phyloP scores from a whole-genome alignment of 2,329 filamentous ascomycete species.

The Alternaria longipes region DNA sequence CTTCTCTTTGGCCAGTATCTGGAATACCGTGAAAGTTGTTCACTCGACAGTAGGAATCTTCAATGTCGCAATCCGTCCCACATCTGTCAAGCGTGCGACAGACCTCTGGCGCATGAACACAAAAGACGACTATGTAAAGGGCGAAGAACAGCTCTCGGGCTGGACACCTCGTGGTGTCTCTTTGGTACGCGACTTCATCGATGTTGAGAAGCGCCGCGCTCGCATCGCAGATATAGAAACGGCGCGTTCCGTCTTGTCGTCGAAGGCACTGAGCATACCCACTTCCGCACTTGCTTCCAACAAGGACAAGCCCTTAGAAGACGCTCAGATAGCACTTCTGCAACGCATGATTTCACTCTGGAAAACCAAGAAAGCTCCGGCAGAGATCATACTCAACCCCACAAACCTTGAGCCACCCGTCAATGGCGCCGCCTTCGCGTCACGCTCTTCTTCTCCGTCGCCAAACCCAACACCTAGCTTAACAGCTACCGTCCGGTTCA shows the following conservation, averaged over 20 bases:
- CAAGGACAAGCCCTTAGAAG: conserved; percentile 29
- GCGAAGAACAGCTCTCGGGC: conserved; percentile 82
- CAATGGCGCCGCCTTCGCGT: conserved; percentile 63
- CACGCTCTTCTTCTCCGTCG: conserved; percentile 49
- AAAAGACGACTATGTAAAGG: conserved; percentile 93
- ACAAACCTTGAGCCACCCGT: conserved; percentile 72
- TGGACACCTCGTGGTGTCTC: conserved; percentile 93
- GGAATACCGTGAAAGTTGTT: conserved; percentile 84
- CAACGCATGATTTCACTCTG: conserved; percentile 71
- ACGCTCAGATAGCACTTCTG: conserved; percentile 54
- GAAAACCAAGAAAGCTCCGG: conserved; percentile 58
- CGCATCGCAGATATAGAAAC: conserved; percentile 83
- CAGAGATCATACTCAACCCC: conserved; percentile 58
- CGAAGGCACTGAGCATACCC: conserved; percentile 52
- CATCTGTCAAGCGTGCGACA: conserved; percentile 87
- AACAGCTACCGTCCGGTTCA: conserved; percentile 77
- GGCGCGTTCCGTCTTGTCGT: conserved; percentile 71
- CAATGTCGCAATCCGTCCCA: conserved; percentile 83
- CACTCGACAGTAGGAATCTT: conserved; percentile 89
- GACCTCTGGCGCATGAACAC: conserved; percentile 98
- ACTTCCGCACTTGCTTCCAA: conserved; percentile 24
- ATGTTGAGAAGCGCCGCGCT: conserved; percentile 74
- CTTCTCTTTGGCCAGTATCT: conserved; percentile 82
- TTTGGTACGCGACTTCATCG: conserved; percentile 86
- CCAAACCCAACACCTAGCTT: conserved; percentile 66